Conservation (phyloP, 441 rosid genomes). For the Mallotus repandus region DNA sequence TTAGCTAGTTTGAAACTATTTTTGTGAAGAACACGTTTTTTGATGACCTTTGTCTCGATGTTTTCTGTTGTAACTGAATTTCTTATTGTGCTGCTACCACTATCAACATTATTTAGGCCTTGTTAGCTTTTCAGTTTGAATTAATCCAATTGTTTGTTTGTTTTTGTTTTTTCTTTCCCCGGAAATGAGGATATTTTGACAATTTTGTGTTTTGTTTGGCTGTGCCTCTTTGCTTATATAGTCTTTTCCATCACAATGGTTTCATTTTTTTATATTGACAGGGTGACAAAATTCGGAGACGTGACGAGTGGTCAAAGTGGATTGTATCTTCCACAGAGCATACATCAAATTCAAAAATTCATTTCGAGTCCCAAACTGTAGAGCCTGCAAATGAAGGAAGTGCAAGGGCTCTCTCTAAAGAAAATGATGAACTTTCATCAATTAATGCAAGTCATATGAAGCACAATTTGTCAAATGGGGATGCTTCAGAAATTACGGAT, state of each 20-base stretch:
- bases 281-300: conserved; percentile 77
- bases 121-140: conserved; percentile 3
- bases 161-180: neutral
- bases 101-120: neutral
- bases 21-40: neutral
- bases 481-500: conserved; percentile 32
- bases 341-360: conserved; percentile 30
- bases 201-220: neutral
- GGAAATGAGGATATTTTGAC: neutral
- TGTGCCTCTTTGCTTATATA: conserved; percentile 12
- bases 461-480: conserved; percentile 24
- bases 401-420: conserved; percentile 23
- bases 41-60: neutral
- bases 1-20: neutral
- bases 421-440: conserved; percentile 23
- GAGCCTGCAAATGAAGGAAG: conserved; percentile 37
- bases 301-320: conserved; percentile 82
- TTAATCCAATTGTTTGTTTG: neutral
- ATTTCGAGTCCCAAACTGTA: conserved; percentile 37
- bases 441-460: conserved; percentile 22
- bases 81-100: neutral
- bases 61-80: neutral
- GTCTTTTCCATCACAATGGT: conserved; percentile 20
- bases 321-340: conserved; percentile 36
- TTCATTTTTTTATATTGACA: conserved; percentile 30